Percentiles rank a stretch among this genome's conserved stretches.
Conservation (phyloP, 441 rosid genomes). For the Adansonia grandidieri region DNA sequence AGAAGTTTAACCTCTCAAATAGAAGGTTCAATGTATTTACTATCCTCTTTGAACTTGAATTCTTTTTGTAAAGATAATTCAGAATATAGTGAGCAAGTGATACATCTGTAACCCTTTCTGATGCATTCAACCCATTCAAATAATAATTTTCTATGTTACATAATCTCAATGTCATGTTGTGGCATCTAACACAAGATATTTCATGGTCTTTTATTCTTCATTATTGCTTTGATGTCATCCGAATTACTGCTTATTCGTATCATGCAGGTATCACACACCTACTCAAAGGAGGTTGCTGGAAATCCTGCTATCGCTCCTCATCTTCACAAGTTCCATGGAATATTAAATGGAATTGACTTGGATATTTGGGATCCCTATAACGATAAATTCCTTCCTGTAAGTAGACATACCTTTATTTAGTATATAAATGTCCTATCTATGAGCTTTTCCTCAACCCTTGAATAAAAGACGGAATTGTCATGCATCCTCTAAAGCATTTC, state of each 20-base stretch:
- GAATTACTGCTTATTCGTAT: constrained; percentile 26
- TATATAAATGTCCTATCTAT: not conserved
- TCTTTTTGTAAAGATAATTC: constrained; percentile 9
- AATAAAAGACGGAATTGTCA: not conserved
- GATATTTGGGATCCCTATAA: constrained; percentile 98
- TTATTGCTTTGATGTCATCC: constrained; percentile 2
- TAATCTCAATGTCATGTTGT: not conserved
- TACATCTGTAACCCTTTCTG: constrained; percentile 5
- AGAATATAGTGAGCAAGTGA: constrained; percentile 3
- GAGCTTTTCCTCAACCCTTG: constrained; percentile 8
- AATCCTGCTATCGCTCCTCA: constrained; percentile 71
- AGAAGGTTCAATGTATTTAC: not conserved
- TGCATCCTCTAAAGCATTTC: constrained; percentile 10
- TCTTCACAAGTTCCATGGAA: constrained; percentile 85
- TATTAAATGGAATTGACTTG: constrained; percentile 90
- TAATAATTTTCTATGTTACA: constrained; percentile 1
- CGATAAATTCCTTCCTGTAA: constrained; percentile 80
- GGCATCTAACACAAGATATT: constrained; percentile 4
- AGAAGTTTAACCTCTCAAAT: not conserved
- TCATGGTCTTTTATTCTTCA: not conserved
- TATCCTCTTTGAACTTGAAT: constrained; percentile 12
- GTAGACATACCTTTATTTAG: constrained; percentile 34
- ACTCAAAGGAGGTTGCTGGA: constrained; percentile 86
- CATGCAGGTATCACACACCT: constrained; percentile 79
- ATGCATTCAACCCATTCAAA: not conserved